Base-by-base conservation (phyloP, 805 yeast species). In the Candida schatavii region DNA sequence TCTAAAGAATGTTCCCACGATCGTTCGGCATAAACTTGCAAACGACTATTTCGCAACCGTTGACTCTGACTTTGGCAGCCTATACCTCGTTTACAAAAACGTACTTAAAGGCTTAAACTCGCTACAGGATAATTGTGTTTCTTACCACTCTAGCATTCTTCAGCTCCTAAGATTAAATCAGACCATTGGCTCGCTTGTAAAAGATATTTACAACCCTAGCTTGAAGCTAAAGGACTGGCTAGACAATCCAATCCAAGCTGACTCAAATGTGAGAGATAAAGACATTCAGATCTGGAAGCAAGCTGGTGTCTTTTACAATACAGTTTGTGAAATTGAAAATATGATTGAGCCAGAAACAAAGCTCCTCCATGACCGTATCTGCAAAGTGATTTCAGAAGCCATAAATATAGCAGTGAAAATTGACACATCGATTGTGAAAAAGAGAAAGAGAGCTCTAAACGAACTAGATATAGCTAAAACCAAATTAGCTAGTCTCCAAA, bases 11-110 rank as follows among this genome's bases (percentile, higher is more conserved):
- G 46, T 68, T 2, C 70, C 71, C 3, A 68, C 65, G 41, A 40
- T 52, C n/a, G 44, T 66, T 14, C 63, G 52, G 40, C 62, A 59
- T 34, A 61, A 51, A 37, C 44, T 57, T 32, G 57, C 54, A 22
- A 22, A 52, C 6, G 57, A 57, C 2, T 50, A 23, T 11, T 23
- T 52, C 4, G 54, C 47, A 33, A 69, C 72, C 4, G 50, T 64
- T 10, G 77, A 72, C 46, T 70, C 65, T 38, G 68, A 62, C 20
- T 68, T 67, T 42, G 66, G 69, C 43, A 48, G 41, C 2, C 40
- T 62, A 19, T 49, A 56, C n/a, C 47, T 44, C 28, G 53, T 57
- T 27, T 46, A 61, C 23, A 27, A 20, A 6, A 14, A 22, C 20
- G 19, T 46, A 3, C 63, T 59, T 22, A 47, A 37, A 15, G 46